Evolutionary conservation across 2,329 filamentous ascomycete species (phyloP).

Genomic region (Colletotrichum australisinense): DNA sequence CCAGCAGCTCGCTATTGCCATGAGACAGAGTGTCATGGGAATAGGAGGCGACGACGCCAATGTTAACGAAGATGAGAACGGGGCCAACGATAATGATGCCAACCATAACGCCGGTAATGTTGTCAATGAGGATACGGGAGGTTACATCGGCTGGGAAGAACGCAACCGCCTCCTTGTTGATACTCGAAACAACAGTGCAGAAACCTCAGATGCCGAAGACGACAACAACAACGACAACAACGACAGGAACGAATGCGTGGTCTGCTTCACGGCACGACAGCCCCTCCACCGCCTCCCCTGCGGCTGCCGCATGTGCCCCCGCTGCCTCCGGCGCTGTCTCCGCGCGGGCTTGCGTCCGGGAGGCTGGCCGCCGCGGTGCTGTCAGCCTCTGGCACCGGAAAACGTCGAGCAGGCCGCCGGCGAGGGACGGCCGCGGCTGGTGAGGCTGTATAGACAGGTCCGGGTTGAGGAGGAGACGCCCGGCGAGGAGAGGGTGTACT

Average conservation of each 20-base stretch:
- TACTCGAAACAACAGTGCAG: background rate
- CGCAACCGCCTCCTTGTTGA: conserved; percentile 22
- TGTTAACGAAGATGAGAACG: no score
- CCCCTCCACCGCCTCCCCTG: conserved; percentile 25
- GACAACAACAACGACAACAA: background rate
- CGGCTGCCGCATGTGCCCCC: conserved; percentile 33
- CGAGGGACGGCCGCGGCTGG: conserved; percentile 7
- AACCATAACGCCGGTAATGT: background rate
- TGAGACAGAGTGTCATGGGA: background rate
- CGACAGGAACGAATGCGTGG: conserved; percentile 7
- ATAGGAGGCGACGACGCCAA: no score
- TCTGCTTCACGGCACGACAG: conserved; percentile 10
- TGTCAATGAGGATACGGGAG: background rate
- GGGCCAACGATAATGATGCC: background rate
- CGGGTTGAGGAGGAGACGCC: conserved; percentile 29
- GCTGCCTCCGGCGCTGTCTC: conserved; percentile 33
- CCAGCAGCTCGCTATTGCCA: conserved; percentile 22
- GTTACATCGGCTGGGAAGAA: conserved; percentile 22
- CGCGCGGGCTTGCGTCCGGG: conserved; percentile 26
- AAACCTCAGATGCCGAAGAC: background rate
- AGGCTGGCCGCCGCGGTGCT: conserved; percentile 36
- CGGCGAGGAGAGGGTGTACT: conserved; percentile 26
- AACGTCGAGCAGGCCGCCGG: conserved; percentile 16
- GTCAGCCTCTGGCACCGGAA: conserved; percentile 25
- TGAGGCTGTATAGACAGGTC: conserved; percentile 26